Conservation (phyloP, 75 land plant genomes). For the Gnetum montanum region DNA sequence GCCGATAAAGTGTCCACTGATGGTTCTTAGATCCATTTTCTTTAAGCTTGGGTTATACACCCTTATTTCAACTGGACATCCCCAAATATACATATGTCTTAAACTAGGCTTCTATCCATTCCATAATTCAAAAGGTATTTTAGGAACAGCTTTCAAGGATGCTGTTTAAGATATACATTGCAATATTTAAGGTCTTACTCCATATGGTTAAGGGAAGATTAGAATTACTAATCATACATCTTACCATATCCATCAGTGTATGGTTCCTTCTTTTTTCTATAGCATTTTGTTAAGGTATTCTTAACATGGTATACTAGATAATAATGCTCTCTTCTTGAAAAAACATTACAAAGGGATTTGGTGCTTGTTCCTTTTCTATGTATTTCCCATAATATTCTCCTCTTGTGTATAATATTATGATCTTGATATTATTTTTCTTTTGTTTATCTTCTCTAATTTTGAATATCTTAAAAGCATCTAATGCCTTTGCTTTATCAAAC, state of each 20-base stretch:
- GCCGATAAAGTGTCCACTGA: not conserved
- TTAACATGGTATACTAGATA: not conserved
- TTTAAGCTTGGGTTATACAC: not conserved
- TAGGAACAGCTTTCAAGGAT: not conserved
- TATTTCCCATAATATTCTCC: conserved; percentile 1
- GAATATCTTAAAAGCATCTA: conserved; percentile 9
- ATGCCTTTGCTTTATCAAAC: conserved; percentile 2
- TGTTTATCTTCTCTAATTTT: conserved; percentile 8
- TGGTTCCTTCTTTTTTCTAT: conserved; percentile 2
- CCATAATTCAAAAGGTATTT: not conserved
- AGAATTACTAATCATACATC: not conserved
- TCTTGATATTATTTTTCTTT: conserved; percentile 2
- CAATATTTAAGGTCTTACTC: not conserved
- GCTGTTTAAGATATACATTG: not conserved
- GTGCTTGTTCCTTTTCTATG: not conserved
- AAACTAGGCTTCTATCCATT: not conserved
- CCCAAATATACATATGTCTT: not conserved
- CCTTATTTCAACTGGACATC: not conserved
- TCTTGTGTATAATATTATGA: conserved; percentile 9
- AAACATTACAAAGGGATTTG: not conserved
- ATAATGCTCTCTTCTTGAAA: not conserved
- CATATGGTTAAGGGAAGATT: not conserved
- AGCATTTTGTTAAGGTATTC: conserved; percentile 3
- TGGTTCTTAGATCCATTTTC: not conserved
- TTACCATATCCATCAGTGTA: not conserved